Conservation (phyloP, 768 basidiomycete species). For the Botryobasidium botryosum region DNA sequence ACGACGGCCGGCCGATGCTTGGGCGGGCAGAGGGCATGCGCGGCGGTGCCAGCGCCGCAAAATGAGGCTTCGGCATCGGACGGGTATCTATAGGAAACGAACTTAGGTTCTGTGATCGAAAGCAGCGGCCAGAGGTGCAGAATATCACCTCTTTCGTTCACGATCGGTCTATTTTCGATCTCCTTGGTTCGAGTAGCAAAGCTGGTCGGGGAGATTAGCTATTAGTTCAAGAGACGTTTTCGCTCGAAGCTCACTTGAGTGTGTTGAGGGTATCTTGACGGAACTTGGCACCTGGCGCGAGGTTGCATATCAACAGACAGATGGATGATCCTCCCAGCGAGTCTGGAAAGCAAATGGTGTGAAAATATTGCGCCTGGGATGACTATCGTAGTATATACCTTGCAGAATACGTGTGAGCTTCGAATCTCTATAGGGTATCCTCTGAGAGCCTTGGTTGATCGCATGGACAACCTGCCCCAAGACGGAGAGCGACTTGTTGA, state of each 20-base stretch:
- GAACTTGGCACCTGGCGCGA: constrained; percentile 70
- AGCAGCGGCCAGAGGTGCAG: not conserved
- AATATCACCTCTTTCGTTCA: constrained; percentile 52
- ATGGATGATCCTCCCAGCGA: constrained; percentile 70
- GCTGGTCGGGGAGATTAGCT: constrained; percentile 22
- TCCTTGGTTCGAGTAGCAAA: constrained; percentile 77
- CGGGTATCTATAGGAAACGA: constrained; percentile 31
- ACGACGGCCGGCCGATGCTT: too few relatives aligned
- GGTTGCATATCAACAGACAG: constrained; percentile 70
- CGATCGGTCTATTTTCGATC: constrained; percentile 63
- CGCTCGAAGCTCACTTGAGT: constrained; percentile 42
- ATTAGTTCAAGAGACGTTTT: not conserved
- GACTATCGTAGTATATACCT: too few relatives aligned
- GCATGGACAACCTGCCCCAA: constrained; percentile 81
- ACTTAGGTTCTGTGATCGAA: too few relatives aligned
- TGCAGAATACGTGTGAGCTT: constrained; percentile 79
- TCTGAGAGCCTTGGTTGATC: constrained; percentile 35
- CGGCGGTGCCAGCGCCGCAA: constrained; percentile 40
- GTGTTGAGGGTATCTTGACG: constrained; percentile 81
- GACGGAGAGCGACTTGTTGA: constrained; percentile 77
- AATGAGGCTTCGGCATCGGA: constrained; percentile 40
- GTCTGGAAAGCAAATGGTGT: too few relatives aligned
- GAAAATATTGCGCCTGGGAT: too few relatives aligned
- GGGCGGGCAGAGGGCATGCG: constrained; percentile 29
- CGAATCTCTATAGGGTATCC: constrained; percentile 80